A percentile compares a stretch with the other conserved stretches of the same genome.
Conservation (phyloP, 768 basidiomycete species). For the Mycena kentingensis region DNA sequence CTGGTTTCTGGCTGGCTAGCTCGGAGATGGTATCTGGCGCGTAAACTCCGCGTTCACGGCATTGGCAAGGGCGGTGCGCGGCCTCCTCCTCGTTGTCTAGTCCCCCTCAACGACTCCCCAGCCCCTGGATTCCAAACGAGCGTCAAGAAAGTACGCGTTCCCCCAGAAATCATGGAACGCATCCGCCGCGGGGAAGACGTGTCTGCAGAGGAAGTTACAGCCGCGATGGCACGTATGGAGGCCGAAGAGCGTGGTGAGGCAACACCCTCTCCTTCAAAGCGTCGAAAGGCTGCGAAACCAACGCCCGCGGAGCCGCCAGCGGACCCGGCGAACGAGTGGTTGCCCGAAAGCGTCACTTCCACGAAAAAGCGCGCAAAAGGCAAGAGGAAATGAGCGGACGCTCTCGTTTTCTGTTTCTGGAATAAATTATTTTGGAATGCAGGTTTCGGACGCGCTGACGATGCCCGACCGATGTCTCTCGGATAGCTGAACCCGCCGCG, state of each 20-base stretch:
- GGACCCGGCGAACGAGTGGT: conserved; percentile 49
- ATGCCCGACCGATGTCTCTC: background rate
- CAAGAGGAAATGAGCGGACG: conserved; percentile 29
- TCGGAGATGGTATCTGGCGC: conserved; percentile 53
- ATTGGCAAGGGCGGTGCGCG: conserved; percentile 58
- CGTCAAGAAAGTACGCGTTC: conserved; percentile 50
- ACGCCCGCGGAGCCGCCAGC: conserved; percentile 5
- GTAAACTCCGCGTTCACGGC: conserved; percentile 47
- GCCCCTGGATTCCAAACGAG: conserved; percentile 60
- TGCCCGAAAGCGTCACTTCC: conserved; percentile 49
- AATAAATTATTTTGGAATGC: background rate
- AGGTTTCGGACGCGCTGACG: background rate
- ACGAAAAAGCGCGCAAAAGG: conserved; percentile 46
- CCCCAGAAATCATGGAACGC: conserved; percentile 57
- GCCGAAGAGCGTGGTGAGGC: conserved; percentile 29
- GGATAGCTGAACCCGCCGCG: too few relatives aligned
- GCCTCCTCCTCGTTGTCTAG: background rate
- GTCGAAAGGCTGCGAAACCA: conserved; percentile 7
- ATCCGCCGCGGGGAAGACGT: conserved; percentile 54
- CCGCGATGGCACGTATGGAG: conserved; percentile 46
- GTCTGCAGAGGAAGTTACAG: conserved; percentile 53
- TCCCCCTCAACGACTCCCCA: conserved; percentile 22
- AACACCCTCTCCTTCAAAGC: conserved; percentile 6
- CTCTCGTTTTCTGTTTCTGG: background rate
- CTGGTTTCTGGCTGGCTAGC: conserved; percentile 48